A percentile compares a stretch with the other conserved stretches of the same genome.
Conservation (phyloP, 768 basidiomycete genomes). For the Calvatia gigantea region DNA sequence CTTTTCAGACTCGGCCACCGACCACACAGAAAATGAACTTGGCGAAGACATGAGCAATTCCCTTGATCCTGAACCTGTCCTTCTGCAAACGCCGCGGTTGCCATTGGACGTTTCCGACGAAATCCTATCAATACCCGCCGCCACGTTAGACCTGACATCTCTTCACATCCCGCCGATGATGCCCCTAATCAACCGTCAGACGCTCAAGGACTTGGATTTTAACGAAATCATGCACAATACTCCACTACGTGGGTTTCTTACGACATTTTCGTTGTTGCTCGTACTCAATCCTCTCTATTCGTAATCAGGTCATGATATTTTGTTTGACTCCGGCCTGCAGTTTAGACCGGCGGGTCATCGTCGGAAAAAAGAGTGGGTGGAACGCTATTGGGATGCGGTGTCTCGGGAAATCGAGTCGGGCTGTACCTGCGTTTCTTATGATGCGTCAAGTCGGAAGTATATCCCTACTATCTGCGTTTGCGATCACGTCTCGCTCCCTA, state of each 20-base stretch:
- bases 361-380: constrained; percentile 66
- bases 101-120: constrained; percentile 5
- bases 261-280: constrained; percentile 10
- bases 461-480: constrained; percentile 55
- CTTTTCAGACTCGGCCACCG: constrained; percentile 24
- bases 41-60: constrained; percentile 46
- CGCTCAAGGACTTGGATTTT: constrained; percentile 82
- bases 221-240: constrained; percentile 85
- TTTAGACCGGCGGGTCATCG: constrained; percentile 76
- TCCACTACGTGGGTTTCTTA: constrained; percentile 71
- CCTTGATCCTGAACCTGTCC: constrained; percentile 38
- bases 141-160: constrained; percentile 41
- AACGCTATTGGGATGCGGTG: constrained; percentile 85
- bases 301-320: constrained; percentile 74
- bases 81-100: constrained; percentile 32
- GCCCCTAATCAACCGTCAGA: constrained; percentile 80
- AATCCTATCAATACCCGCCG: constrained; percentile 23
- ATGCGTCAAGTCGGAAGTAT: constrained; percentile 49
- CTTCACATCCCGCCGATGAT: constrained; percentile 63
- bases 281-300: constrained; percentile 15
- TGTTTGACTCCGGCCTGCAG: constrained; percentile 83
- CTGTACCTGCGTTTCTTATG: constrained; percentile 83
- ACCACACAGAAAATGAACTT: constrained; percentile 36
- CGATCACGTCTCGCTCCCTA: not conserved
- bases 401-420: constrained; percentile 72